These are phyloP conservation scores for Aspergillus spinulosporus DNA, from an alignment of 2,329 filamentous ascomycete species.

Conservation along the genomic window DNA sequence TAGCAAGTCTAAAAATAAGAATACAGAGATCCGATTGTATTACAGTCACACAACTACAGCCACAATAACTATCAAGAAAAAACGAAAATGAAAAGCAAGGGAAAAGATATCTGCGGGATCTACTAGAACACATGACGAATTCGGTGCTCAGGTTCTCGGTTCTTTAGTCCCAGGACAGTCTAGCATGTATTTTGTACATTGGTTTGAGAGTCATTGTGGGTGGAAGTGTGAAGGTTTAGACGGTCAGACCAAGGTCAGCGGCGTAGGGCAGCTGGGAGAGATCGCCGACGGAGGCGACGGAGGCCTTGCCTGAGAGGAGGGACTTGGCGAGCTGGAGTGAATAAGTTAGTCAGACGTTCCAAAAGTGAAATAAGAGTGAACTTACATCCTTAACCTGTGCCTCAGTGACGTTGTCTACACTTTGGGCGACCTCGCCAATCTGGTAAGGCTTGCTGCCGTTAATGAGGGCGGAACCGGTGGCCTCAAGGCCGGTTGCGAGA, in stretches of 20 bases:
- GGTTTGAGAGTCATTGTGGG: slow-evolving; percentile 1
- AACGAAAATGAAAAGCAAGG: slow-evolving; percentile 17
- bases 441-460: slow-evolving; percentile 81
- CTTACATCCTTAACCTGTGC: slow-evolving; percentile 84
- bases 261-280: slow-evolving; percentile 88
- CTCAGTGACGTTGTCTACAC: slow-evolving; percentile 75
- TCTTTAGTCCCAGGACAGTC: slow-evolving; percentile 35
- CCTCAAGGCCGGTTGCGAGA: slow-evolving; percentile 72
- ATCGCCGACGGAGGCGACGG: slow-evolving; percentile 87
- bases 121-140: slow-evolving; percentile 38
- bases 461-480: slow-evolving; percentile 81
- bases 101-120: slow-evolving; percentile 38
- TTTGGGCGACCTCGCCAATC: slow-evolving; percentile 75
- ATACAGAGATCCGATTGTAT: slow-evolving; percentile 42
- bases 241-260: slow-evolving; percentile 88
- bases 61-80: slow-evolving; percentile 23
- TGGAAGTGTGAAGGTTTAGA: slow-evolving; percentile 60
- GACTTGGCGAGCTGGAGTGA: slow-evolving; percentile 74
- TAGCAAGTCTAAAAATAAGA: slow-evolving; percentile 16
- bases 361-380: slow-evolving; percentile 23
- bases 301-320: slow-evolving; percentile 83
- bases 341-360: slow-evolving; percentile 21
- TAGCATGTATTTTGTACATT: slow-evolving; percentile 40
- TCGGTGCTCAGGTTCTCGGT: slow-evolving; percentile 24
- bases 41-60: slow-evolving; percentile 42